Evolutionary conservation across 345 rosid species (phyloP), one percentile per base, ranked within the genome.

Genomic region (Melaleuca quinquenervia): DNA sequence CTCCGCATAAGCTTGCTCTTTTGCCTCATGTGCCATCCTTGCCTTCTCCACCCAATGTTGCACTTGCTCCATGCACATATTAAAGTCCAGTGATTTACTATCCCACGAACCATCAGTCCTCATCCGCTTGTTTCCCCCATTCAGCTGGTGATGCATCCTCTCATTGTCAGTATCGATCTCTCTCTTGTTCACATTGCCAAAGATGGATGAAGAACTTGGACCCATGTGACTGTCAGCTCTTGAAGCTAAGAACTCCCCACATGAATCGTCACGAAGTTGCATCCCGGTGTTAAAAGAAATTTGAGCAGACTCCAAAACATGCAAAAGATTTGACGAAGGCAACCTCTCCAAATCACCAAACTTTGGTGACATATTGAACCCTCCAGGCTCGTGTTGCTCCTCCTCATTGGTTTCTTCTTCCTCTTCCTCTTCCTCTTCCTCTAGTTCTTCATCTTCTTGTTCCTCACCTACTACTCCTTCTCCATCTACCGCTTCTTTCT

Each of bases 91-190:
- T 8, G 92, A 88, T 84, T 92, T 93, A 45, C 85, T 90, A 86
- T 89, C 92, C 94, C 95, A 94, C 51, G 90, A 88, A 13, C 84
- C 94, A 56, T 94, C 94, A 84, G 83, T 90, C 89, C 96, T 94
- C 90, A 93, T 87, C 88, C 99, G 92, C 93, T 97, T 97, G 87
- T 80, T 92, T 82, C 85, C 75, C 24, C 91, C 94, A 89, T 89
- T 88, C 88, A 90, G 92, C 49, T 93, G 41, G 84, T 92, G 91
- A 86, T 89, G 94, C 84, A 93, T 78, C 32, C 87, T 29, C 85
- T 89, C 95, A 80, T 89, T 88, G 74, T 92, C 94, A 51, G 91
- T 91, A 62, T 86, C 95, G 44, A 92, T 89, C 89, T 88, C 94
- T 88, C 98, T 94, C 93, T 95, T 95, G 89, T 85, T 90, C 74